Evolutionary conservation across 352 stramenopile genomes (phyloP), one percentile per base, ranked within the genome.

Genomic region (Phytophthora megakarya): DNA sequence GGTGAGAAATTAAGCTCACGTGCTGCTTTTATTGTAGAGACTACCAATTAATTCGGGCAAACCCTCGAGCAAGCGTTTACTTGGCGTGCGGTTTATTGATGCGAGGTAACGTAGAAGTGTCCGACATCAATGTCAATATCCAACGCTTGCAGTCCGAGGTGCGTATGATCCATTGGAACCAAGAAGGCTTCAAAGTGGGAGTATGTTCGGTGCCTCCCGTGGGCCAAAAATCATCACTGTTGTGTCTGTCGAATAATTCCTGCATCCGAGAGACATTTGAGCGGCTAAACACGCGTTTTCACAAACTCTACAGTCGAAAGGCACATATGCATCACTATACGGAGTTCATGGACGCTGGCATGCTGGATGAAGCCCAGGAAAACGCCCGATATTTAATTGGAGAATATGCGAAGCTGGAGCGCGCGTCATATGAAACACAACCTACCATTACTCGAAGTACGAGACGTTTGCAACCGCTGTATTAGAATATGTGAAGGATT

Each of bases 161-260:
- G 46, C 66, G 76, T n/a, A 93, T 98, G 81, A 92, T 95, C 32
- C 75, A 84, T 35, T 98, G 90, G 90, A 98, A 97, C 55, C 78
- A 81, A 37, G 92, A 98, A 59, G 90, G 90, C 12, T 97, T 97
- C 70, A 97, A 97, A 65, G 70, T 96, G 19, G 90, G 87, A 0
- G 61, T 95, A 7, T 96, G 87, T 53, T 63, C 50, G 15, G 84
- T 90, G 23, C 74, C 84, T 1, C 80, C 87, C 3, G 73, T 94
- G 26, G 75, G 75, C 7, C 78, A 88, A 32, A 67, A 46, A 15
- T 73, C 79, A 13, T 88, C 88, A n/a, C 62, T 97, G 37, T 68
- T 96, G 9, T 92, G 80, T 42, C 57, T 97, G 1, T 88, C 84
- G 28, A 97, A 96, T 71, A 93, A 94, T 66, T 92, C 84, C 73